Conservation (phyloP, 2,329 filamentous ascomycete genomes). For the Phyllosticta citriasiana region DNA sequence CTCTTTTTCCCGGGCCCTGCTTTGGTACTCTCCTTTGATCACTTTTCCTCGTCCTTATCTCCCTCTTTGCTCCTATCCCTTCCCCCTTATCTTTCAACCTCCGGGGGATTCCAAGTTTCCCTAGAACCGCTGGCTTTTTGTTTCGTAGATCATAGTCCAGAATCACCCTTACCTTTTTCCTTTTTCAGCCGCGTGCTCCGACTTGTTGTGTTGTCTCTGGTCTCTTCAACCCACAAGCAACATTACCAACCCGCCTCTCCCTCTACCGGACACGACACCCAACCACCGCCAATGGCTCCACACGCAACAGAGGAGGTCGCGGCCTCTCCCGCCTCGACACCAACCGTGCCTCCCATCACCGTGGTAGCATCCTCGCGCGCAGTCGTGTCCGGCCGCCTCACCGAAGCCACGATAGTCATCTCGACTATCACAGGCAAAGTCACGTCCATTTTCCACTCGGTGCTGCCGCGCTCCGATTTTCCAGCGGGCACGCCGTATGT, state of each 20-base stretch:
- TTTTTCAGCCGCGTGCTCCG: background rate
- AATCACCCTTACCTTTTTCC: background rate
- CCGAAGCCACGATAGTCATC: conserved; percentile 73
- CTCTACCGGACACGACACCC: background rate
- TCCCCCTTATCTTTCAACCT: conserved; percentile 1
- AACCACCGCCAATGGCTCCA: conserved; percentile 21
- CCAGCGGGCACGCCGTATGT: conserved; percentile 62
- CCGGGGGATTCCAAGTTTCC: background rate
- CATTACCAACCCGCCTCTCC: background rate
- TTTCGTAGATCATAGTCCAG: background rate
- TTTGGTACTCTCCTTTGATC: background rate
- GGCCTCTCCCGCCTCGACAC: conserved; percentile 14
- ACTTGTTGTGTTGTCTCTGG: background rate
- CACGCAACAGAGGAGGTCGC: conserved; percentile 20
- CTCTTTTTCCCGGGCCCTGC: background rate
- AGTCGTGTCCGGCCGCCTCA: conserved; percentile 66
- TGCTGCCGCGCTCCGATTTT: conserved; percentile 69
- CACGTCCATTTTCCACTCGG: conserved; percentile 58
- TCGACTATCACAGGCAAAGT: conserved; percentile 78
- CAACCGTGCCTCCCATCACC: conserved; percentile 42
- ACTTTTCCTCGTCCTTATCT: conserved; percentile 16
- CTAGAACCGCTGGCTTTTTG: background rate
- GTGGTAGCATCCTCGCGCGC: conserved; percentile 79
- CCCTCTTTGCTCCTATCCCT: background rate
- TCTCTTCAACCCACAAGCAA: background rate